Percentiles rank a stretch among this genome's conserved stretches.
These are phyloP conservation scores for Candida silvicultrix DNA, from an alignment of 805 yeast genomes.

Conservation along the genomic window DNA sequence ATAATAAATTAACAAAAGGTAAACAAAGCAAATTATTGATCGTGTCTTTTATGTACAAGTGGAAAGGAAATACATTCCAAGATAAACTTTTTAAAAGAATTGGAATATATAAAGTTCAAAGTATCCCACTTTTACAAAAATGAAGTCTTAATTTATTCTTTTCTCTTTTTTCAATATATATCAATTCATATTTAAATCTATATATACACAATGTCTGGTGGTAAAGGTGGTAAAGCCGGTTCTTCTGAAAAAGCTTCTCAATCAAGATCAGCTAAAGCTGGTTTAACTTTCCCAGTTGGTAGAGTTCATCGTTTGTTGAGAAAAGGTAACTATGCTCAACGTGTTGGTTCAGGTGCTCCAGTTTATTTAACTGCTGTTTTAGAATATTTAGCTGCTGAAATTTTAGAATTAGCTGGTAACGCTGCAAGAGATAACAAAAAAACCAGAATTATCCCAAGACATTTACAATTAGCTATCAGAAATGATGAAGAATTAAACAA, in stretches of 20 bases:
- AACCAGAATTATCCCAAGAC: conserved; percentile 98
- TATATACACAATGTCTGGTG: conserved; percentile 54
- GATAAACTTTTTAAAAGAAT: too few relatives aligned
- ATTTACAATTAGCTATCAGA: conserved; percentile 96
- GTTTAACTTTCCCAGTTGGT: conserved; percentile 99
- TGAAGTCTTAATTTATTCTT: too few relatives aligned
- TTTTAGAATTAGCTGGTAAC: conserved; percentile 97
- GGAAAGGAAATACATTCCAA: too few relatives aligned
- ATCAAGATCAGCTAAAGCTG: conserved; percentile 98
- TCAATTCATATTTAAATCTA: background rate
- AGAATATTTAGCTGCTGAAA: conserved; percentile 97
- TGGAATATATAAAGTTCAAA: background rate
- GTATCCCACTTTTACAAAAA: too few relatives aligned
- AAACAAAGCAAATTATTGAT: background rate
- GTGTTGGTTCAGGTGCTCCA: conserved; percentile 99
- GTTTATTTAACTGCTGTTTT: conserved; percentile 94
- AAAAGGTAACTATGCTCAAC: conserved; percentile 97
- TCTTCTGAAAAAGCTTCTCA: conserved; percentile 92
- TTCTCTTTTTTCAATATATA: too few relatives aligned
- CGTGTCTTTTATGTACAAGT: too few relatives aligned
- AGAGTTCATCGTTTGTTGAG: conserved; percentile 96
- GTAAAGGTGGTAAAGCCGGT: conserved; percentile 87
- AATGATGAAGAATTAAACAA: conserved; percentile 98
- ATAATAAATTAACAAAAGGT: too few relatives aligned
- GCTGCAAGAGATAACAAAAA: conserved; percentile 99